These are phyloP conservation scores for Asterella californica DNA, from an alignment of 225 moss, liverwort and hornwort species.

Conservation along the genomic window DNA sequence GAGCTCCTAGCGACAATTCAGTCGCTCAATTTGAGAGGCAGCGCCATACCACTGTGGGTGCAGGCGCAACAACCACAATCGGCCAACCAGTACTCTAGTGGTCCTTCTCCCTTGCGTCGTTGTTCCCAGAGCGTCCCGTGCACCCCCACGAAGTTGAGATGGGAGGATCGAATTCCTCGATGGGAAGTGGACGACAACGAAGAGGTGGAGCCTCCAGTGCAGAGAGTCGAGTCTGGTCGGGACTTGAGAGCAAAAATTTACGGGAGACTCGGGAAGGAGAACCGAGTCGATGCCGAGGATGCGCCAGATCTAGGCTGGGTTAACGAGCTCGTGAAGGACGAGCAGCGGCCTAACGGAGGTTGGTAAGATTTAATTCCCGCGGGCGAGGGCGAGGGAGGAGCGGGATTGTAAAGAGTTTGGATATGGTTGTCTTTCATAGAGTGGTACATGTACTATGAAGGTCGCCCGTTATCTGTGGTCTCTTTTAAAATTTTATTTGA, in stretches of 20 bases:
- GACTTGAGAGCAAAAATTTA: constrained; percentile 95
- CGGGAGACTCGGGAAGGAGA: constrained; percentile 69
- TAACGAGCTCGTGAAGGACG: constrained; percentile 83
- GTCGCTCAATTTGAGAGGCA: constrained; percentile 52
- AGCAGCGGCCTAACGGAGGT: constrained; percentile 23
- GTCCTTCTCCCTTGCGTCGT: constrained; percentile 87
- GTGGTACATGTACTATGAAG: constrained; percentile 1
- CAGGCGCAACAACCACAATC: constrained; percentile 38
- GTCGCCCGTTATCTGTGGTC: not conserved
- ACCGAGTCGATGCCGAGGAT: constrained; percentile 62
- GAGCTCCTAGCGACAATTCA: constrained; percentile 94
- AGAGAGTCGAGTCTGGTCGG: constrained; percentile 89
- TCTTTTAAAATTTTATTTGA: constrained; percentile 1
- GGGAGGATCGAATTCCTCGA: constrained; percentile 59
- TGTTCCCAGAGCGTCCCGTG: constrained; percentile 92
- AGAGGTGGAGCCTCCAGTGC: constrained; percentile 68
- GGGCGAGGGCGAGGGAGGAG: not conserved
- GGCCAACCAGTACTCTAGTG: constrained; percentile 69
- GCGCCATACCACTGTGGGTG: constrained; percentile 43
- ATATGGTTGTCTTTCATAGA: constrained; percentile 6
- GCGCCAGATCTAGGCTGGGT: constrained; percentile 90
- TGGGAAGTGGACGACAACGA: constrained; percentile 83
- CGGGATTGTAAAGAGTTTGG: constrained; percentile 9
- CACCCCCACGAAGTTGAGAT: constrained; percentile 84
- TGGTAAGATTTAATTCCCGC: not conserved